phyloP scores from a whole-genome alignment of 2,329 filamentous ascomycete species.

The Colletotrichum tamarilloi region DNA sequence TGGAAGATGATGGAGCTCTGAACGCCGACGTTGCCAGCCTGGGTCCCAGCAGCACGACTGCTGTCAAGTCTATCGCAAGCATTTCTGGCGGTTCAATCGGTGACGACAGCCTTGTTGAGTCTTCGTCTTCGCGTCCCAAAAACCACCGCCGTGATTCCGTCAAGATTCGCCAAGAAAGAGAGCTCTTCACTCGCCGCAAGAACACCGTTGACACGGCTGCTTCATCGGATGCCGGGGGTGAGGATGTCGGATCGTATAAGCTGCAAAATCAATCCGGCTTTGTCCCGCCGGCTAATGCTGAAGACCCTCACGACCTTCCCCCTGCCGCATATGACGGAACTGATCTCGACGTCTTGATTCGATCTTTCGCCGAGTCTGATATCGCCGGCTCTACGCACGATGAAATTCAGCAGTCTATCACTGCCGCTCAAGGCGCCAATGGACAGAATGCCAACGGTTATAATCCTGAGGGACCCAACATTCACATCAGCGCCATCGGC shows the following conservation, averaged over 20 bases:
- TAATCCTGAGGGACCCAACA: slow-evolving; percentile 57
- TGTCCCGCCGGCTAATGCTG: slow-evolving; percentile 69
- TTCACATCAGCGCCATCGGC: slow-evolving; percentile 70
- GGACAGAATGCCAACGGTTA: slow-evolving; percentile 68
- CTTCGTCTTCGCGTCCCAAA: slow-evolving; percentile 72
- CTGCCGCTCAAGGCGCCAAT: slow-evolving; percentile 74
- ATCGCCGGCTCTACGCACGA: slow-evolving; percentile 80
- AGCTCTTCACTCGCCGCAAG: slow-evolving; percentile 88
- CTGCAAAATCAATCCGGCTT: slow-evolving; percentile 57
- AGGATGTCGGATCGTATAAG: slow-evolving; percentile 62
- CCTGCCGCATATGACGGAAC: slow-evolving; percentile 72
- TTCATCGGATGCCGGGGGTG: slow-evolving; percentile 65
- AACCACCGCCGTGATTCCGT: slow-evolving; percentile 82
- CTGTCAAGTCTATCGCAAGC: slow-evolving; percentile 91
- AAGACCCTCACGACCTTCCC: slow-evolving; percentile 75
- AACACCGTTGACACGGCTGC: slow-evolving; percentile 71
- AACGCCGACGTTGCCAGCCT: slow-evolving; percentile 71
- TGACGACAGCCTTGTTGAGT: slow-evolving; percentile 72
- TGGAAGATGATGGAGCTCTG: slow-evolving; percentile 68
- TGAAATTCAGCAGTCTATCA: slow-evolving; percentile 79
- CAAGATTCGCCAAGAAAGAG: slow-evolving; percentile 85
- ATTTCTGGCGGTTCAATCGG: slow-evolving; percentile 80
- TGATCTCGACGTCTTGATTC: slow-evolving; percentile 84
- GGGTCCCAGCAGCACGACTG: slow-evolving; percentile 86
- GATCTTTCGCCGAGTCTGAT: slow-evolving; percentile 80